Conservation (phyloP, 768 basidiomycete species). For the Lyophyllum semitale region DNA sequence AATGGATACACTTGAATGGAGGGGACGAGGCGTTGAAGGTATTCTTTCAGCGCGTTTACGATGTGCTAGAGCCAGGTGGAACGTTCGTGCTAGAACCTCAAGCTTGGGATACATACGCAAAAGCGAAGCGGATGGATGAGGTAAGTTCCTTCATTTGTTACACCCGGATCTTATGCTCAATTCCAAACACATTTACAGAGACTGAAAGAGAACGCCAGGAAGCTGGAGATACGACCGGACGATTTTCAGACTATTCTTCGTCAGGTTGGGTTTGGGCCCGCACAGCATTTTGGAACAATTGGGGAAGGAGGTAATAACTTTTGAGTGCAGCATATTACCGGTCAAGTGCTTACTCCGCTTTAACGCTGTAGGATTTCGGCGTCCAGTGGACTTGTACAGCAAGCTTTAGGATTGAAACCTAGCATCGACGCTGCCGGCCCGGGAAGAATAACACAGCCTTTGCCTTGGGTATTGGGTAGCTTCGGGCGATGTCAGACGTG, state of each 20-base stretch:
- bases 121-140: slow-evolving; percentile 69
- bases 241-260: slow-evolving; percentile 58
- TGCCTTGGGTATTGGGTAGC: too few relatives aligned
- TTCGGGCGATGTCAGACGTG: too few relatives aligned
- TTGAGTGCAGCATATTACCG: not conserved
- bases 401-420: slow-evolving; percentile 33
- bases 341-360: not conserved
- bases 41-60: slow-evolving; percentile 68
- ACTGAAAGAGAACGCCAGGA: slow-evolving; percentile 61
- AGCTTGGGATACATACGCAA: slow-evolving; percentile 80
- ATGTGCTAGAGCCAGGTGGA: slow-evolving; percentile 62
- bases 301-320: slow-evolving; percentile 66
- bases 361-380: slow-evolving; percentile 51
- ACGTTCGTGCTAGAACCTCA: slow-evolving; percentile 82
- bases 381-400: slow-evolving; percentile 64
- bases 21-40: slow-evolving; percentile 70
- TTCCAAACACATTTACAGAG: slow-evolving; percentile 29
- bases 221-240: slow-evolving; percentile 59
- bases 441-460: too few relatives aligned
- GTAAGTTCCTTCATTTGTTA: slow-evolving; percentile 29
- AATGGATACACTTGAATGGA: slow-evolving; percentile 89
- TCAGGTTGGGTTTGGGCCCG: slow-evolving; percentile 62
- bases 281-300: slow-evolving; percentile 47
- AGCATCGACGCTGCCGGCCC: too few relatives aligned
- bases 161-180: not conserved